Evolutionary conservation across 2,329 filamentous ascomycete genomes (phyloP).

Genomic region (Lecanicillium sp.): DNA sequence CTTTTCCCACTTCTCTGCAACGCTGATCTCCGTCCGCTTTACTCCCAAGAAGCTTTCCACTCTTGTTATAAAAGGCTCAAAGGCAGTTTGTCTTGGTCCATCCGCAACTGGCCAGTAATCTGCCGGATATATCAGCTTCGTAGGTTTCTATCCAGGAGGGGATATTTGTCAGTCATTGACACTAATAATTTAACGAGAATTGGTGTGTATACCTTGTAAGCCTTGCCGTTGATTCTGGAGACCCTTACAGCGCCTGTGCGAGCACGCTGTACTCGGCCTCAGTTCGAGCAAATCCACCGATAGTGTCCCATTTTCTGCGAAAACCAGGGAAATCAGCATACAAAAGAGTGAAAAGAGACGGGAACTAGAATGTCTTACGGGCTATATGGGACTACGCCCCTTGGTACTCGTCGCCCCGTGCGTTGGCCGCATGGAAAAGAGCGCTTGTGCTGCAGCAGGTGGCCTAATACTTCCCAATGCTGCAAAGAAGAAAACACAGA

Average conservation of each 20-base stretch:
- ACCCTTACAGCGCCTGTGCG: background rate
- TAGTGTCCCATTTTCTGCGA: conserved; percentile 1
- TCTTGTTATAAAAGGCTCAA: background rate
- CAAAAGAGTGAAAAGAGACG: background rate
- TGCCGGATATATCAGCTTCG: background rate
- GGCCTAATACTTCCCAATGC: background rate
- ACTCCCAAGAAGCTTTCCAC: background rate
- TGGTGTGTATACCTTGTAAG: background rate
- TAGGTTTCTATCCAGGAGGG: background rate
- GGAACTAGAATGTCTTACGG: background rate
- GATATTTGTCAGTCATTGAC: background rate
- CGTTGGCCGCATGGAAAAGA: background rate
- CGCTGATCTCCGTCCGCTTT: background rate
- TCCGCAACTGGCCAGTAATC: background rate
- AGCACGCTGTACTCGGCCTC: background rate
- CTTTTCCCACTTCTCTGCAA: background rate
- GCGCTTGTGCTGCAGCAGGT: background rate
- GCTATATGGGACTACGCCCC: background rate
- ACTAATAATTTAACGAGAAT: background rate
- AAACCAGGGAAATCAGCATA: background rate
- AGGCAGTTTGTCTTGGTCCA: background rate
- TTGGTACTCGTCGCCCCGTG: background rate
- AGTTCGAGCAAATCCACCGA: background rate
- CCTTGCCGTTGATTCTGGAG: background rate
- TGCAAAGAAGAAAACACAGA: background rate